Percentiles rank a stretch among this genome's conserved stretches.
Conservation (phyloP, 176 grass and related monocot species). For the Eremochloa ophiuroides region DNA sequence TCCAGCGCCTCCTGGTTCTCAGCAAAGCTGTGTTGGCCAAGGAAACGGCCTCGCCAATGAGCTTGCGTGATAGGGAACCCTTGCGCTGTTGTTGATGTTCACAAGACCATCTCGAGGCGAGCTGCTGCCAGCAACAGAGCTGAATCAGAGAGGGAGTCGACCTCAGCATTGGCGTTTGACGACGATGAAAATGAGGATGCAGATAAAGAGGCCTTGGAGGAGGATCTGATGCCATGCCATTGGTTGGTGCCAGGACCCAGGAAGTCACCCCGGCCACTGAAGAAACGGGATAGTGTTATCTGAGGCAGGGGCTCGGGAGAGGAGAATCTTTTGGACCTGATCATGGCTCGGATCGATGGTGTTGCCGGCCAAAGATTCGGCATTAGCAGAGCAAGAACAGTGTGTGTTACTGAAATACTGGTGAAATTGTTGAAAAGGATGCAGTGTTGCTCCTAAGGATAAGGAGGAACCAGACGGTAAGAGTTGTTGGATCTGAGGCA, state of each 20-base stretch:
- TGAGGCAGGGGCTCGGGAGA: constrained; percentile 35
- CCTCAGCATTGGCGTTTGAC: constrained; percentile 37
- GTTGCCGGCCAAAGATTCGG: constrained; percentile 42
- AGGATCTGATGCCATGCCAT: constrained; percentile 39
- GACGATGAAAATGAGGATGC: constrained; percentile 41
- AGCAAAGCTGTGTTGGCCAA: constrained; percentile 57
- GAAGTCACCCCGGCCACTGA: constrained; percentile 44
- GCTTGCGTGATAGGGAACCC: constrained; percentile 78
- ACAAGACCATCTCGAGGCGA: constrained; percentile 56
- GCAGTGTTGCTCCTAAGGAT: constrained; percentile 30
- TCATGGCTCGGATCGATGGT: constrained; percentile 64
- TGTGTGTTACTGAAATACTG: background rate
- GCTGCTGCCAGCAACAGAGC: constrained; percentile 15
- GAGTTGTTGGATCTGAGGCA: constrained; percentile 23
- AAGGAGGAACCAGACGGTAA: constrained; percentile 59
- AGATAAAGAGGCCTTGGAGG: constrained; percentile 24
- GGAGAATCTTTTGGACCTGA: constrained; percentile 80
- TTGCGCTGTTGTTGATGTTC: constrained; percentile 80
- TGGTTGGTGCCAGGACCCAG: constrained; percentile 52
- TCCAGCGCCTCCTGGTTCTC: constrained; percentile 51
- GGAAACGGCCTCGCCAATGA: constrained; percentile 63
- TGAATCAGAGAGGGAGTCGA: constrained; percentile 28
- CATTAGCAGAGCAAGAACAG: constrained; percentile 38
- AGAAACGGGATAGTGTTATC: constrained; percentile 53
- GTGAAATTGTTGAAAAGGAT: constrained; percentile 40